Conservation (phyloP, 352 stramenopile genomes). For the Phytophthora nicotianae region DNA sequence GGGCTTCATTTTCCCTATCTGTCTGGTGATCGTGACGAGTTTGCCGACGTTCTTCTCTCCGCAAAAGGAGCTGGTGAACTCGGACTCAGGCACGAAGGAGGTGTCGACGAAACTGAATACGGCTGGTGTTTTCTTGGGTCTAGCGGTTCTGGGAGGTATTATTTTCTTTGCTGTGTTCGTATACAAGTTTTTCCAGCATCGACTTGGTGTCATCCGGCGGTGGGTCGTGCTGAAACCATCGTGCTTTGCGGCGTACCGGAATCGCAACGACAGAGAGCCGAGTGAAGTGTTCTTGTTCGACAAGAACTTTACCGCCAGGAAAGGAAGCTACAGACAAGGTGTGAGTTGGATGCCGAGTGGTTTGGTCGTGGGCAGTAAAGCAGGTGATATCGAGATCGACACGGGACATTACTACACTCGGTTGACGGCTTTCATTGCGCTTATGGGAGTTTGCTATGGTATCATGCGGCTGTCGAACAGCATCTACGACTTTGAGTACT, state of each 20-base stretch:
- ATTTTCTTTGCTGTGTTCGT: constrained; percentile 79
- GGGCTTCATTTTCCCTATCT: constrained; percentile 81
- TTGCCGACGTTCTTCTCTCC: constrained; percentile 70
- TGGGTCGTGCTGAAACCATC: constrained; percentile 89
- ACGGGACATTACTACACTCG: constrained; percentile 88
- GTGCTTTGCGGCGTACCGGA: constrained; percentile 82
- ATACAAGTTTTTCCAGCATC: constrained; percentile 90
- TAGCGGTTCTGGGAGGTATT: constrained; percentile 55
- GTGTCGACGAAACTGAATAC: constrained; percentile 59
- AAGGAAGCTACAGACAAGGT: constrained; percentile 83
- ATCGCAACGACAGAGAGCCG: constrained; percentile 74
- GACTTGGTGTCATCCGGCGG: constrained; percentile 81
- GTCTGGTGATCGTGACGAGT: constrained; percentile 74
- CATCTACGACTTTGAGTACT: constrained; percentile 65
- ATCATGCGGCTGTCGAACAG: constrained; percentile 64
- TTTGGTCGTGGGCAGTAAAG: constrained; percentile 77
- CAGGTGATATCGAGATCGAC: constrained; percentile 86
- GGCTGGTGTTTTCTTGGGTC: constrained; percentile 56
- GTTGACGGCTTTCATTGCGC: constrained; percentile 63
- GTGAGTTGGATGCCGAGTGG: constrained; percentile 90
- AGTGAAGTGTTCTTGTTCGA: constrained; percentile 90
- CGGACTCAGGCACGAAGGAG: constrained; percentile 36
- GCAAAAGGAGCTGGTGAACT: constrained; percentile 62
- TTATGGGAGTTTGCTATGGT: constrained; percentile 69
- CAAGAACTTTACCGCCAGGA: constrained; percentile 76